Conservation (phyloP, 2,329 filamentous ascomycete genomes). For the Penicillium olsonii region DNA sequence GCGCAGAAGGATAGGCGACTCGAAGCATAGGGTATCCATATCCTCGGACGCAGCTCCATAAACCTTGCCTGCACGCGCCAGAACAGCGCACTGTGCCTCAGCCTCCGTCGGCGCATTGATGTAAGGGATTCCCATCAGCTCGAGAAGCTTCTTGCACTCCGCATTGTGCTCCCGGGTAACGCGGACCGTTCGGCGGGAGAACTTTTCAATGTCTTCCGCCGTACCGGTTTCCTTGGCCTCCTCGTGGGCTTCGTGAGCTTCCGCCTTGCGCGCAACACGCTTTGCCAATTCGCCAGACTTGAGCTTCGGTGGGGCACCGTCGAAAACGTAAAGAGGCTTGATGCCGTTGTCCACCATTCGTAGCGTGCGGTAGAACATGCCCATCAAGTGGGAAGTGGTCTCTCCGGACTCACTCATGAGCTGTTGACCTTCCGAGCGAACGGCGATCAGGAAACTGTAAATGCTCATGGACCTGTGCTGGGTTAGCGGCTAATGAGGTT, state of each 20-base stretch:
- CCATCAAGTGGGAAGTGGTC: conserved; percentile 97
- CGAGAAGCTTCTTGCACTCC: conserved; percentile 87
- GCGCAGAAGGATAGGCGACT: conserved; percentile 83
- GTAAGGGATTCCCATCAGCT: conserved; percentile 94
- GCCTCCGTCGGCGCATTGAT: conserved; percentile 96
- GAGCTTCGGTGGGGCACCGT: conserved; percentile 93
- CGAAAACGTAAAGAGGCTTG: conserved; percentile 97
- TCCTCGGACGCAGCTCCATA: conserved; percentile 97
- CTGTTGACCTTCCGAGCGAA: conserved; percentile 94
- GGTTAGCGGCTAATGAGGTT: conserved; percentile 18
- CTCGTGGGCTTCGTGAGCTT: conserved; percentile 85
- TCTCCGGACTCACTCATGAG: conserved; percentile 93
- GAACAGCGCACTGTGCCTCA: conserved; percentile 90
- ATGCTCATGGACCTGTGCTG: conserved; percentile 84
- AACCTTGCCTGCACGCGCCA: conserved; percentile 89
- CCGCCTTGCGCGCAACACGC: conserved; percentile 90
- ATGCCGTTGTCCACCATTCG: conserved; percentile 99
- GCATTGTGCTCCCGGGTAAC: conserved; percentile 97
- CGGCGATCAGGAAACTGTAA: conserved; percentile 97
- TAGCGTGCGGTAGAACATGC: conserved; percentile 98
- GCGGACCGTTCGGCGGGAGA: conserved; percentile 85
- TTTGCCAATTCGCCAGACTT: conserved; percentile 97
- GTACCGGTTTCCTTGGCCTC: conserved; percentile 98
- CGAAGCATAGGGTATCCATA: conserved; percentile 98
- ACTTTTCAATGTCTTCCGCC: conserved; percentile 97